These are phyloP conservation scores for Solanum hybrid DNA, from an alignment of 305 asterid species.

Conservation along the genomic window DNA sequence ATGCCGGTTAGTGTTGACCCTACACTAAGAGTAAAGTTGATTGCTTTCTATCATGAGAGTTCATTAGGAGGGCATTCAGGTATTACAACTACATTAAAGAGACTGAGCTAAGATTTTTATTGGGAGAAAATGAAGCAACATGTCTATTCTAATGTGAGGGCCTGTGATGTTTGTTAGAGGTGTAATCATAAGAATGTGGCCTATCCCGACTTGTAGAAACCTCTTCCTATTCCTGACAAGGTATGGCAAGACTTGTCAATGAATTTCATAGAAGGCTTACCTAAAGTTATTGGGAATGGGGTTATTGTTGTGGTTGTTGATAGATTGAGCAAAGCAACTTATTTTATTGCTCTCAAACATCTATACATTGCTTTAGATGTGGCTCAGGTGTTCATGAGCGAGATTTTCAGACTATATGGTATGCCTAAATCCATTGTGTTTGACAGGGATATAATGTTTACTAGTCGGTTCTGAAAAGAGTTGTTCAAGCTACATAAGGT, in stretches of 20 bases:
- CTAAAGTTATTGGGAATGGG: background rate
- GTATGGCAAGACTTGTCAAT: background rate
- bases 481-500: background rate
- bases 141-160: no score
- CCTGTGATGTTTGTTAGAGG: no score
- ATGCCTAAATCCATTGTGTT: background rate
- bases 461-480: background rate
- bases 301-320: background rate
- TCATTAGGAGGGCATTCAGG: no score
- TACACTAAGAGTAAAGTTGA: no score
- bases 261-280: background rate
- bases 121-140: no score
- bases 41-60: no score
- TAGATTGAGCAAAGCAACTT: background rate
- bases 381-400: background rate
- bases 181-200: no score
- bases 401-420: background rate
- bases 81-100: no score
- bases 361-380: background rate
- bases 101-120: no score
- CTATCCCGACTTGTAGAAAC: no score
- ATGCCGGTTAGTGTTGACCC: no score
- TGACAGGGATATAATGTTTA: background rate
- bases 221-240: no score
- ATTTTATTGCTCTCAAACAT: background rate